Base-by-base conservation (phyloP, 2,329 filamentous ascomycete genomes). In the Talaromyces sp. region DNA sequence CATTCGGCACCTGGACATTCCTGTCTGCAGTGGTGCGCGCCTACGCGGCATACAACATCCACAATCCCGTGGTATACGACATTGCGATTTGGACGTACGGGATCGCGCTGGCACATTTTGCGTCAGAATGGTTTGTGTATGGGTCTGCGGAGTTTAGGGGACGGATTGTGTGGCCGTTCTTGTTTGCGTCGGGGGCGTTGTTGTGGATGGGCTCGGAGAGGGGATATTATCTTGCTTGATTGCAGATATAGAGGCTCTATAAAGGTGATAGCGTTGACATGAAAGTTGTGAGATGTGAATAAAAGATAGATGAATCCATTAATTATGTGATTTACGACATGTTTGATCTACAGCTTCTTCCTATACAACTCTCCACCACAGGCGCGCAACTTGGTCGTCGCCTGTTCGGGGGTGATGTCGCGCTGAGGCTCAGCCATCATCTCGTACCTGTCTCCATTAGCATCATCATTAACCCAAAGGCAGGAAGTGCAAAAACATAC, bases 371-470 rank as follows among this genome's bases (percentile, higher is more conserved):
- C 87, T 16, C 93, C 93, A 3, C 88, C 91, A 68, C 92, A 93
- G 65, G 84, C 83, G 69, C 90, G 86, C 66, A 99, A 81, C 59
- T 88, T 87, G 31, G 87, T 88, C 14, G 95, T 90, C 1, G 95
- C 95, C 80, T 98, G 95, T 79, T 99, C 95, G 0, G 95, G 94
- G 0, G 95, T 99, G 72, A 99, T 98, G 76, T 99, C 95, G 66
- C 95, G 87, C 79, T 99, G 95, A n/a, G 95, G 94, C 80, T 99
- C 95, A 1, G 91, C 95, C 87, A 99, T 87, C 80, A 99, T 85
- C 80, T 99, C 95, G 76, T 96, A 98, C 0, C 81, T 82, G 68
- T 37, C 45, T 41, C n/a, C 9, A 56, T 70, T 66, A 70, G 60
- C 49, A 50, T 54, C 31, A 19, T 14, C 35, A 47, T 8, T 33